phyloP scores from a whole-genome alignment of 768 basidiomycete genomes.

The Coprinopsis sp. region DNA sequence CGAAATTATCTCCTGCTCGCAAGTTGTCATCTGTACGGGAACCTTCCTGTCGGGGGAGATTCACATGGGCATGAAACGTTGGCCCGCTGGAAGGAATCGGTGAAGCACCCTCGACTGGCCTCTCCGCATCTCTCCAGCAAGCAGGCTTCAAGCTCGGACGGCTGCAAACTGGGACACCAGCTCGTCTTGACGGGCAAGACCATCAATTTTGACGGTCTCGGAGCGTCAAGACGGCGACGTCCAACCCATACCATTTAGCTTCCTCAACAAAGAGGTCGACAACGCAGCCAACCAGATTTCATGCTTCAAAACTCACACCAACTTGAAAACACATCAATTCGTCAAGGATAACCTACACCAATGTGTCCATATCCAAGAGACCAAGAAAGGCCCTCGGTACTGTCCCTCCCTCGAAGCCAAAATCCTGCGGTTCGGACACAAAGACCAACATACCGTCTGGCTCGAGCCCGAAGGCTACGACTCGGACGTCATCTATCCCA shows the following conservation, averaged over 20 bases:
- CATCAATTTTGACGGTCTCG: conserved; percentile 63
- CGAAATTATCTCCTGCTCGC: conserved; percentile 68
- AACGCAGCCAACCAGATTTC: conserved; percentile 74
- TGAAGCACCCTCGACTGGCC: conserved; percentile 65
- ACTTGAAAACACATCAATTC: conserved; percentile 66
- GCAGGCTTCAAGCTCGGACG: conserved; percentile 83
- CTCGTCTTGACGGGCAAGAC: conserved; percentile 65
- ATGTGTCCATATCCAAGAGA: conserved; percentile 84
- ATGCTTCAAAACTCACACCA: conserved; percentile 75
- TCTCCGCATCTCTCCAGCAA: conserved; percentile 67
- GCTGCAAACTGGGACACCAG: conserved; percentile 84
- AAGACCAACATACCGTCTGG: conserved; percentile 73
- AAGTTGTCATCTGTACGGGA: conserved; percentile 86
- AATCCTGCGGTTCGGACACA: conserved; percentile 72
- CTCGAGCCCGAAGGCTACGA: conserved; percentile 91
- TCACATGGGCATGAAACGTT: conserved; percentile 76
- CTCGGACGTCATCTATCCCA: conserved; percentile 86
- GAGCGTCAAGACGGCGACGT: conserved; percentile 63
- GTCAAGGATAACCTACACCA: conserved; percentile 70
- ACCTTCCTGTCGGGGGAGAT: conserved; percentile 91
- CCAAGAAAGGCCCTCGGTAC: conserved; percentile 89
- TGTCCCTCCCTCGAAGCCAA: conserved; percentile 91
- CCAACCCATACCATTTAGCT: conserved; percentile 71
- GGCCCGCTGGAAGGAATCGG: conserved; percentile 76
- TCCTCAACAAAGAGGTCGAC: conserved; percentile 58